Base-by-base conservation (phyloP, 345 rosid species). In the Eucalyptus brandiana region DNA sequence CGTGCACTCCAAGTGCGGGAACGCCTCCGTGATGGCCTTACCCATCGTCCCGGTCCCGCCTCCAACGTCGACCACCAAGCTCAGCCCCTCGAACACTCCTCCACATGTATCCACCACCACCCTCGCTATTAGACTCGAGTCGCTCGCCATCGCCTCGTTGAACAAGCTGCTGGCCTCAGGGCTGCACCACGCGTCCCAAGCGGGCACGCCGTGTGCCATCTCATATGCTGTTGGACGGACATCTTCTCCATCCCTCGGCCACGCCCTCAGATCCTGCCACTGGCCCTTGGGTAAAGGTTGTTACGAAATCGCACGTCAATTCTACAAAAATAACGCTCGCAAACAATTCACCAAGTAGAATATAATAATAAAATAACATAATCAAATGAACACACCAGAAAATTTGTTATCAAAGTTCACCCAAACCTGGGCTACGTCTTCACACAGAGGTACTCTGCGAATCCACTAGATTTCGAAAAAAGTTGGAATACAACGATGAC, bases 61-160 rank as follows among this genome's bases (percentile, higher is more conserved):
- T 3, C 93, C 93, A 19, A 92, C 92, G 53, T 93, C 94, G 18
- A 92, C 94, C 47, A 93, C 40, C 4, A 90, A 90, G 4, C 24
- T 50, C 89, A 91, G 42, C 80, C 92, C 93, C 49, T 91, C 90
- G 58, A 93, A 93, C 21, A 88, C 50, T 5, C 69, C 24, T 42
- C 81, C 81, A 9, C 45, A 72, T n/a, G 48, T 51, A 12, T 86
- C 89, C 8, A 80, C 54, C 85, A 92, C 12, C 28, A 87, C 86
- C 17, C 45, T n/a, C 5, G 40, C 49, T 30, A 89, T 86, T 7
- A 93, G 12, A 3, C 30, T 47, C 24, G 91, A 50, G 80, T 95
- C 95, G 2, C 91, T 51, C 2, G 92, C 93, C 94, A 95, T 92
- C 23, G 89, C 90, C 7, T 90, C 90, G n/a, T 91, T 89, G 45